A percentile compares a stretch with the other conserved stretches of the same genome.
These are phyloP conservation scores for Malus domestica DNA, from an alignment of 306 rosid genomes.

Conservation along the genomic window ASM211411v1 NC_041804.1:26520501-26521000, in stretches of 20 bases:
- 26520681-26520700: no score
- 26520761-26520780: no score
- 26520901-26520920: not conserved
- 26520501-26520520: not conserved
- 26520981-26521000: not conserved
- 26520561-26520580: not conserved
- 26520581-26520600: not conserved
- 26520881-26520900: not conserved
- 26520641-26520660: no score
- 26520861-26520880: not conserved
- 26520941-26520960: not conserved
- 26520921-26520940: not conserved
- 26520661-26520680: no score
- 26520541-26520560: not conserved
- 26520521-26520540: not conserved
- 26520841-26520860: not conserved
- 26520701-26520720: no score
- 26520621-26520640: no score
- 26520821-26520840: not conserved
- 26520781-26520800: no score
- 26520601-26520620: not conserved
- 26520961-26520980: not conserved
- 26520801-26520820: no score
- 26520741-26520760: no score
- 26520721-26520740: no score